Evolutionary conservation across 2,329 filamentous ascomycete genomes (phyloP).

Genomic region (Claviceps paspali): DNA sequence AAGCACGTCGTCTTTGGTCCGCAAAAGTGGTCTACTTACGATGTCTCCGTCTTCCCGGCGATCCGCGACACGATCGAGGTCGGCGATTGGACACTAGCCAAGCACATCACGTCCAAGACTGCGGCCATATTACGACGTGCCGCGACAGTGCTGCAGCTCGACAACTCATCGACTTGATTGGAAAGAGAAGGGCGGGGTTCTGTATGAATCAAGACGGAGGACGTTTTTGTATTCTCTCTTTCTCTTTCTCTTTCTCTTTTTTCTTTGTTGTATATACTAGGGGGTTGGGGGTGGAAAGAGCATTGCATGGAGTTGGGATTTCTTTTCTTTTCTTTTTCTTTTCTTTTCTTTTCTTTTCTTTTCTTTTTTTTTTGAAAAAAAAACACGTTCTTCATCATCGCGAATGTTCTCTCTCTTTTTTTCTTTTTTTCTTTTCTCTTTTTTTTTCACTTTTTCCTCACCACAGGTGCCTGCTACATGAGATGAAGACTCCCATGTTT

Average conservation of each 20-base stretch:
- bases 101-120: conserved; percentile 54
- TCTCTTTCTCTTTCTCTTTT: background rate
- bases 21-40: conserved; percentile 47
- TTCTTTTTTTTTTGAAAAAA: no score
- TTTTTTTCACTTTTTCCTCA: no score
- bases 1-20: conserved; percentile 88
- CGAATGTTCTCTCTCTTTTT: no score
- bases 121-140: conserved; percentile 52
- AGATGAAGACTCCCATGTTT: no score
- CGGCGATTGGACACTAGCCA: conserved; percentile 54
- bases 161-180: conserved; percentile 6
- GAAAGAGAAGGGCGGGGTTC: background rate
- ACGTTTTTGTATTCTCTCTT: background rate
- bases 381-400: no score
- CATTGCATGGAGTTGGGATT: conserved; percentile 20
- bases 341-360: no score
- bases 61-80: conserved; percentile 65
- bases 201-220: background rate
- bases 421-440: no score
- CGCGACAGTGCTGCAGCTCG: conserved; percentile 21
- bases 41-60: conserved; percentile 40
- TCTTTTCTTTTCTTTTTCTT: no score
- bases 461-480: no score
- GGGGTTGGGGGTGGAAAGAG: conserved; percentile 9
- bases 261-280: conserved; percentile 4